Conservation (phyloP, 768 basidiomycete species). For the Guyanaporus albipodus region DNA sequence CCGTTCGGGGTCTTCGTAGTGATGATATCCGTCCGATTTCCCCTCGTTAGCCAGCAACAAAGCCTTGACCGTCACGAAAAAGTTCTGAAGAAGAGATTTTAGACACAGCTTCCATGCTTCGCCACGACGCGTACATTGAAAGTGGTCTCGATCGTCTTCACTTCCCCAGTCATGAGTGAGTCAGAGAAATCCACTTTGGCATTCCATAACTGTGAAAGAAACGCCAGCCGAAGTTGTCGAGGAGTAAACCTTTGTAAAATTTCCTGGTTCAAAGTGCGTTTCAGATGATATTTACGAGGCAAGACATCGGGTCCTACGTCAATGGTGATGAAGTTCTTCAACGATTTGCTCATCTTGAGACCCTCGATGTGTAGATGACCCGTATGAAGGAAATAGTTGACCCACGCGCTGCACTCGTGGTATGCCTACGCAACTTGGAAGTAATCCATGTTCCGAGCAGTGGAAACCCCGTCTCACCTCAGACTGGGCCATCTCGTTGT, state of each 20-base stretch:
- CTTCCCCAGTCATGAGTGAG: constrained; percentile 83
- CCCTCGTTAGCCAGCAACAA: constrained; percentile 52
- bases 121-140: constrained; percentile 64
- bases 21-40: constrained; percentile 57
- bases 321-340: constrained; percentile 99
- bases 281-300: no score
- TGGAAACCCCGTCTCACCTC: constrained; percentile 53
- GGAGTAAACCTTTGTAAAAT: constrained; percentile 79
- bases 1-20: constrained; percentile 62
- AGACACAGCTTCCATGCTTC: not conserved
- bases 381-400: constrained; percentile 98
- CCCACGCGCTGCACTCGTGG: constrained; percentile 89
- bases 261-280: constrained; percentile 48
- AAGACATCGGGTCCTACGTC: constrained; percentile 47
- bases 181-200: constrained; percentile 93
- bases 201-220: constrained; percentile 90
- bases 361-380: constrained; percentile 98
- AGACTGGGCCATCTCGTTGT: constrained; percentile 97
- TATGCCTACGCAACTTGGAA: constrained; percentile 62
- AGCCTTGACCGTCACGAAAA: constrained; percentile 86
- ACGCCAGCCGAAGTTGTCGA: constrained; percentile 86
- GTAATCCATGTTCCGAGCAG: not conserved
- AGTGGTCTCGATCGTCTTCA: constrained; percentile 74
- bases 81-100: constrained; percentile 60
- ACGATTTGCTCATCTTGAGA: constrained; percentile 97